These are phyloP conservation scores for Intubia oerlemansii DNA, from an alignment of 2,329 filamentous ascomycete species.

Conservation along the genomic window DNA sequence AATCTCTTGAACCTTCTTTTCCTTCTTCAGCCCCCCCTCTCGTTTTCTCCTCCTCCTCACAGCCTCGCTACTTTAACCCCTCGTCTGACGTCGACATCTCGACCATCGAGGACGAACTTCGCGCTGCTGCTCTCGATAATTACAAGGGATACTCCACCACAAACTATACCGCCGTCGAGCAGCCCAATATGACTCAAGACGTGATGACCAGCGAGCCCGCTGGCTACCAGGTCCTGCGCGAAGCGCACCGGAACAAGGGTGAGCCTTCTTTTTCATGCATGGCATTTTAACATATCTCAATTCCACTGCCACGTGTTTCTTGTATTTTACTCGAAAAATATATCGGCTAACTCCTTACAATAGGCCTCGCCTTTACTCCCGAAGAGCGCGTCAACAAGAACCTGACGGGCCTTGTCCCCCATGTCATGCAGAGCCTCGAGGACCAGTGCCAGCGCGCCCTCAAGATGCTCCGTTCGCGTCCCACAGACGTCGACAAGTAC, in stretches of 20 bases:
- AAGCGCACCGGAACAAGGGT: slow-evolving; percentile 48
- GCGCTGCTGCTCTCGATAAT: slow-evolving; percentile 35
- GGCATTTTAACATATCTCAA: too few relatives aligned
- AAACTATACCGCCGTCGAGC: slow-evolving; percentile 32
- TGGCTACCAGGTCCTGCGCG: slow-evolving; percentile 38
- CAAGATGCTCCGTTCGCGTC: slow-evolving; percentile 49
- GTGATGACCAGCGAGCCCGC: slow-evolving; percentile 26
- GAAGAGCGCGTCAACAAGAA: slow-evolving; percentile 42
- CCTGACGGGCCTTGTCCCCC: slow-evolving; percentile 42
- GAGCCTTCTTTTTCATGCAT: slow-evolving; percentile 8
- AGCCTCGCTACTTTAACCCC: slow-evolving; percentile 31
- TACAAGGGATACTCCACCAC: slow-evolving; percentile 37
- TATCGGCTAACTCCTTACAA: slow-evolving; percentile 1
- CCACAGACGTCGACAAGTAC: slow-evolving; percentile 60
- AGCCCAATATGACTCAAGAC: slow-evolving; percentile 31
- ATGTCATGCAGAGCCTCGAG: slow-evolving; percentile 37
- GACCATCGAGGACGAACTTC: slow-evolving; percentile 37
- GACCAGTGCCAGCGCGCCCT: slow-evolving; percentile 46
- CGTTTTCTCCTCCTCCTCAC: slow-evolving; percentile 28
- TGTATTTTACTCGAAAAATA: neutral
- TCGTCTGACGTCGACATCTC: slow-evolving; percentile 33
- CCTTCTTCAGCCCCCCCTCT: slow-evolving; percentile 26
- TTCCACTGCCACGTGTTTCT: too few relatives aligned
- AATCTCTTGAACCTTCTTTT: slow-evolving; percentile 12
- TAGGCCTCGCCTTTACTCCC: slow-evolving; percentile 41